Evolutionary conservation across 805 yeast genomes (phyloP).

Genomic region (Yamadazyma sp.): DNA sequence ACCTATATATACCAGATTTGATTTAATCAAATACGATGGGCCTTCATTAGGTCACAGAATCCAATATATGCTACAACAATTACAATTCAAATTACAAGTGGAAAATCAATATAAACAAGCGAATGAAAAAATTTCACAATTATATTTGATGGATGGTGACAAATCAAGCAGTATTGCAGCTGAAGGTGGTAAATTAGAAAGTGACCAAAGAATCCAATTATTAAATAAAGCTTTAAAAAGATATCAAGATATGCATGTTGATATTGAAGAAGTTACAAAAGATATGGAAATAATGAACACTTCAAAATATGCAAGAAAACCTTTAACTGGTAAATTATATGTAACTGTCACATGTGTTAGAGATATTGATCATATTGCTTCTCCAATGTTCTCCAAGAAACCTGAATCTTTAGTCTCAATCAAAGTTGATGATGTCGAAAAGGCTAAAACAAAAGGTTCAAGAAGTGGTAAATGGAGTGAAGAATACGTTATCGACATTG

Average conservation of each 20-base stretch:
- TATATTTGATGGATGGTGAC: slow-evolving; percentile 91
- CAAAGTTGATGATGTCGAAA: slow-evolving; percentile 85
- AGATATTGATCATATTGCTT: slow-evolving; percentile 89
- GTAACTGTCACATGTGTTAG: slow-evolving; percentile 74
- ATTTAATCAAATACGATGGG: slow-evolving; percentile 86
- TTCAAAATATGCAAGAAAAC: slow-evolving; percentile 74
- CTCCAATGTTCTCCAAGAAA: slow-evolving; percentile 71
- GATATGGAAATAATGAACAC: slow-evolving; percentile 66
- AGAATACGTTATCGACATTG: slow-evolving; percentile 74
- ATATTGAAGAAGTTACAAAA: slow-evolving; percentile 61
- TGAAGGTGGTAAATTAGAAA: slow-evolving; percentile 79
- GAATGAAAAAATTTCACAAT: slow-evolving; percentile 79
- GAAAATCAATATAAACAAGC: slow-evolving; percentile 93
- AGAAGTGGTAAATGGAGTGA: slow-evolving; percentile 83
- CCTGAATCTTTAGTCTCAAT: slow-evolving; percentile 77
- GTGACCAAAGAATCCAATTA: slow-evolving; percentile 79
- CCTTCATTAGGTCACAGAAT: slow-evolving; percentile 93
- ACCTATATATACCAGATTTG: slow-evolving; percentile 65
- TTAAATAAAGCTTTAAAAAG: slow-evolving; percentile 80
- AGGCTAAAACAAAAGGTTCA: slow-evolving; percentile 70
- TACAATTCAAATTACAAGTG: slow-evolving; percentile 89
- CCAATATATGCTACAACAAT: slow-evolving; percentile 91
- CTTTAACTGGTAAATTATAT: slow-evolving; percentile 75
- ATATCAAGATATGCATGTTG: slow-evolving; percentile 84
- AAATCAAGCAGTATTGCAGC: slow-evolving; percentile 82